Evolutionary conservation across 441 rosid species (phyloP).

Genomic region (Geranium incanum): DNA sequence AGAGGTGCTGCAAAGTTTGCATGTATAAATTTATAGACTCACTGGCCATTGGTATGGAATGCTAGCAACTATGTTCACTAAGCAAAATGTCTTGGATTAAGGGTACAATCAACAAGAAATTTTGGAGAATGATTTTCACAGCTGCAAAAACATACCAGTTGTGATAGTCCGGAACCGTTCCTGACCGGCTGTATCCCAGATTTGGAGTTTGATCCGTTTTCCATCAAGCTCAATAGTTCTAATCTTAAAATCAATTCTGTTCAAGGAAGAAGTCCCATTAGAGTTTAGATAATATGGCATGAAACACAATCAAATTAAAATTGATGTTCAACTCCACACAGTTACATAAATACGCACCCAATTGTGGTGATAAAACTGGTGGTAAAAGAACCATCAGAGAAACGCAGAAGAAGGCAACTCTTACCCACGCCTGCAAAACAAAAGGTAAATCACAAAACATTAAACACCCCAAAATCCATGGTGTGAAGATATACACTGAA

Average conservation of each 20-base stretch:
- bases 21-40: not conserved
- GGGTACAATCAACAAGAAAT: not conserved
- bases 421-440: constrained; percentile 74
- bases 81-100: not conserved
- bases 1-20: not conserved
- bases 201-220: constrained; percentile 87
- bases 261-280: not conserved
- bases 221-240: constrained; percentile 96
- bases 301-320: not conserved
- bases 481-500: not conserved
- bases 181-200: constrained; percentile 99
- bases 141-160: constrained; percentile 43
- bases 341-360: constrained; percentile 42
- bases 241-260: constrained; percentile 91
- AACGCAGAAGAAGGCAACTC: constrained; percentile 98
- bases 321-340: not conserved
- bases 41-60: no score
- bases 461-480: not conserved
- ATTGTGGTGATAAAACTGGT: constrained; percentile 96
- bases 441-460: not conserved
- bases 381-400: constrained; percentile 97
- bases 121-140: constrained; percentile 19
- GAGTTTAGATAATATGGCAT: not conserved
- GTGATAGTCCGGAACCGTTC: constrained; percentile 97
- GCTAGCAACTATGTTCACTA: not conserved